Conservation (phyloP, 257 asterid genomes). For the Fraxinus anomala region DNA sequence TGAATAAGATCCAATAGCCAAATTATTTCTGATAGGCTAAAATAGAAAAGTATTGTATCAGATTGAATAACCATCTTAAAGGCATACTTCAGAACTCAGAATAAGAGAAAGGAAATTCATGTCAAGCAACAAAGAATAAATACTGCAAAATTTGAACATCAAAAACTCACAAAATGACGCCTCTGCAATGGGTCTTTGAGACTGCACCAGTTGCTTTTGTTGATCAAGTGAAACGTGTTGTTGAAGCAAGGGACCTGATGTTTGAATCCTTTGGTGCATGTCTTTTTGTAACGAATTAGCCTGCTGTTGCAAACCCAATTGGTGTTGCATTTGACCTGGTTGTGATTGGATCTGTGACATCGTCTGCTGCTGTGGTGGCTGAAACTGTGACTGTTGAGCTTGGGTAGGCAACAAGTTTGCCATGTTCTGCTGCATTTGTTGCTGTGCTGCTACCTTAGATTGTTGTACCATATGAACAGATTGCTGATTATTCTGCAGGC, state of each 20-base stretch:
- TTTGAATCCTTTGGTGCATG: constrained; percentile 80
- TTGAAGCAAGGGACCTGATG: constrained; percentile 77
- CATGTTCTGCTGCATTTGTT: constrained; percentile 72
- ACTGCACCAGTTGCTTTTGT: constrained; percentile 74
- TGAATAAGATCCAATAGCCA: not conserved
- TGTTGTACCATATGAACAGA: constrained; percentile 73
- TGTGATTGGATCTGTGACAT: constrained; percentile 87
- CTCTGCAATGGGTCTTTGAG: constrained; percentile 73
- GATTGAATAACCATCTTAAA: not conserved
- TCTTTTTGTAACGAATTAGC: constrained; percentile 63
- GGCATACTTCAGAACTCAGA: constrained; percentile 13
- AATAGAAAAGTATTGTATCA: not conserved
- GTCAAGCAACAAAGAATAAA: constrained; percentile 11
- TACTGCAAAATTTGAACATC: constrained; percentile 20
- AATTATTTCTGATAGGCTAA: not conserved
- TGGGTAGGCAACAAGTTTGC: constrained; percentile 68
- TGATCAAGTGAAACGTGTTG: constrained; percentile 71
- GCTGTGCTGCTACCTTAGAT: constrained; percentile 69
- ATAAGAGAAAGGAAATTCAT: constrained; percentile 4
- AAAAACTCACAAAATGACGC: constrained; percentile 68
- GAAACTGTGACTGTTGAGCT: constrained; percentile 58
- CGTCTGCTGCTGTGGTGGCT: constrained; percentile 78
- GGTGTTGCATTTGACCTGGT: constrained; percentile 77
- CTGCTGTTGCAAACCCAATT: constrained; percentile 75
- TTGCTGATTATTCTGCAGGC: constrained; percentile 68